These are phyloP conservation scores for Ochetophila trinervis DNA, from an alignment of 306 rosid genomes.

Conservation along the genomic window DNA sequence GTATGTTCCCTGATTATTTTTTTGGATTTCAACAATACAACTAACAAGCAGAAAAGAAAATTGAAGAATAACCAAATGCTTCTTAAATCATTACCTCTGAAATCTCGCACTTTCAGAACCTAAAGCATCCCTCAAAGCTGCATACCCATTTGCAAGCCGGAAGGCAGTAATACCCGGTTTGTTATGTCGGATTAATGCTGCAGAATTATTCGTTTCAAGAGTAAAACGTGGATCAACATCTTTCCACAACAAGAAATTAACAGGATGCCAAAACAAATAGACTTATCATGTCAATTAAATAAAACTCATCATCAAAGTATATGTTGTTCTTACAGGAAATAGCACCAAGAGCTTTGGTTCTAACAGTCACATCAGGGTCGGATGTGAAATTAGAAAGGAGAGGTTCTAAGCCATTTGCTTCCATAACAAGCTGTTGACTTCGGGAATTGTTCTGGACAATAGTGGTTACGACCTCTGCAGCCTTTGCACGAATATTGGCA, in stretches of 20 bases:
- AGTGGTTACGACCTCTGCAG: constrained; percentile 88
- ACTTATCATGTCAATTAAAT: background rate
- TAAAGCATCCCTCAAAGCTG: constrained; percentile 72
- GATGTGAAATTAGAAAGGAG: constrained; percentile 66
- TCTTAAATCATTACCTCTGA: constrained; percentile 61
- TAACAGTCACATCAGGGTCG: constrained; percentile 72
- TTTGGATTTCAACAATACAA: background rate
- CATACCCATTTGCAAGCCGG: constrained; percentile 90
- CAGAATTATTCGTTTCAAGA: constrained; percentile 19
- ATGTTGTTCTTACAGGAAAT: constrained; percentile 64
- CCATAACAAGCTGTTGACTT: constrained; percentile 91
- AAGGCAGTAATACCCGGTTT: constrained; percentile 69
- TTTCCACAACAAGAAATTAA: background rate
- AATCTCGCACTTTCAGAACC: constrained; percentile 74
- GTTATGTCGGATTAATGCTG: constrained; percentile 87
- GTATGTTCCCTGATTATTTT: background rate
- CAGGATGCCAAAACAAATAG: background rate
- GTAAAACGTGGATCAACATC: constrained; percentile 20
- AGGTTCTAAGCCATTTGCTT: constrained; percentile 84
- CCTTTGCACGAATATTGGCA: constrained; percentile 90
- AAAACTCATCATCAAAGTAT: background rate
- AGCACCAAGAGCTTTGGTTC: constrained; percentile 84
- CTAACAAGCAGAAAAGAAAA: background rate
- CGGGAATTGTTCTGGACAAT: constrained; percentile 88
- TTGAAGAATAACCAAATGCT: background rate